Evolutionary conservation across 75 land plant species (phyloP).

Genomic region (Sequoia sempervirens): DNA sequence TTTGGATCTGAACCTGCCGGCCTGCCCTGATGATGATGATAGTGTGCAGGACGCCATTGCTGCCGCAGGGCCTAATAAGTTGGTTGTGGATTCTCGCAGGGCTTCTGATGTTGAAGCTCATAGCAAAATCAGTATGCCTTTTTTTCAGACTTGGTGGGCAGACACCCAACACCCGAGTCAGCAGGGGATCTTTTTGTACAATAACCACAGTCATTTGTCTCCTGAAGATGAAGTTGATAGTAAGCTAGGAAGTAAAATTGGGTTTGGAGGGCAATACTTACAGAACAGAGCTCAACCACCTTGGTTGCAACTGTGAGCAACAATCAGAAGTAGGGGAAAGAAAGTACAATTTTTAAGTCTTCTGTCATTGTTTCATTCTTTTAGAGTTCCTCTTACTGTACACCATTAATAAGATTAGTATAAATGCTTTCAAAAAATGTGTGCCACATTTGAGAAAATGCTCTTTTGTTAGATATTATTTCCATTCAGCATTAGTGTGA

Average conservation of each 20-base stretch:
- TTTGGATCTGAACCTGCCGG: constrained; percentile 10
- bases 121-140: constrained; percentile 5
- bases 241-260: constrained; percentile 7
- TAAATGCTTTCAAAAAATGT: neutral
- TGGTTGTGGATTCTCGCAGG: neutral
- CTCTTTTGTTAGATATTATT: constrained; percentile 3
- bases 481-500: neutral
- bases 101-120: constrained; percentile 12
- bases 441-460: neutral
- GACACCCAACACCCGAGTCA: neutral
- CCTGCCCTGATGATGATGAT: constrained; percentile 6
- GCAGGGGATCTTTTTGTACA: constrained; percentile 6
- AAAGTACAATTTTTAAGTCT: neutral
- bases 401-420: constrained; percentile 1
- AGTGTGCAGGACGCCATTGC: neutral
- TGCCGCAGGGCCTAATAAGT: neutral
- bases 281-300: constrained; percentile 5
- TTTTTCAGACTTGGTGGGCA: constrained; percentile 8
- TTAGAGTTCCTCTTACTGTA: constrained; percentile 10
- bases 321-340: neutral
- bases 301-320: constrained; percentile 8
- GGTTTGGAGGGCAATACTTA: constrained; percentile 1
- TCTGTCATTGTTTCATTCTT: constrained; percentile 11
- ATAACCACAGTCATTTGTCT: neutral
- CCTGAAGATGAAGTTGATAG: constrained; percentile 9